Evolutionary conservation across 1,139 yeast species (phyloP), one percentile per base, ranked within the genome.

Genomic region (Meyerozyma carpophila): DNA sequence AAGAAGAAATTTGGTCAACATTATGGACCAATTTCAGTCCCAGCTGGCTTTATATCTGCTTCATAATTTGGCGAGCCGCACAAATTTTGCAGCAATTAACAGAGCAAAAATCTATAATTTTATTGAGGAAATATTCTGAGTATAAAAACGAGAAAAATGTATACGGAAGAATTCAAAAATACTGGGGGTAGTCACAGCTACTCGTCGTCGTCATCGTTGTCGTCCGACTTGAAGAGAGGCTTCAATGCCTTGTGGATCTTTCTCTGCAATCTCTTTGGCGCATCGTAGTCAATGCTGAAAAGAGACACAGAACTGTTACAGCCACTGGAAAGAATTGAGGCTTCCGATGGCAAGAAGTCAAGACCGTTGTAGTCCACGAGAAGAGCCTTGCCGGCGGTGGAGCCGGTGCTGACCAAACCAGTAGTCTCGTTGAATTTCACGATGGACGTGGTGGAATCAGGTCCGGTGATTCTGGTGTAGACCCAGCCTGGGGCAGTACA

Each of bases 271-370:
- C n/a, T 20, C 13, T 10, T 18, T 18, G 37, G 37, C 36, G 68
- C 76, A 56, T 68, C 74, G 56, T 68, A 72, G 55, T 73, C 77
- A 46, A 68, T 58, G 44, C 65, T 61, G 60, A 70, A 71, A 34
- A 63, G 64, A 39, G 73, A 63, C 39, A 72, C 65, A 6, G 77
- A 48, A 31, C 66, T 44, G 44, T 61, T 53, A 58, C 78, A 72
- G 36, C 51, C 43, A 36, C 47, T 41, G 38, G 59, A 52, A 24
- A 42, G 51, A 36, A 65, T 47, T 25, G 41, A 50, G 46, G 60
- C 56, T 56, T 70, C 75, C 16, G 70, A 59, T 36, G 70, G 72
- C 51, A 68, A 66, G 20, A 56, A 41, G 46, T 73, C 66, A 50
- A 63, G 61, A 53, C 76, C 75, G 43, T 58, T 58, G 51, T 49